Base-by-base conservation (phyloP, 2,329 filamentous ascomycete genomes). In the Trichophyton rubrum region DNA sequence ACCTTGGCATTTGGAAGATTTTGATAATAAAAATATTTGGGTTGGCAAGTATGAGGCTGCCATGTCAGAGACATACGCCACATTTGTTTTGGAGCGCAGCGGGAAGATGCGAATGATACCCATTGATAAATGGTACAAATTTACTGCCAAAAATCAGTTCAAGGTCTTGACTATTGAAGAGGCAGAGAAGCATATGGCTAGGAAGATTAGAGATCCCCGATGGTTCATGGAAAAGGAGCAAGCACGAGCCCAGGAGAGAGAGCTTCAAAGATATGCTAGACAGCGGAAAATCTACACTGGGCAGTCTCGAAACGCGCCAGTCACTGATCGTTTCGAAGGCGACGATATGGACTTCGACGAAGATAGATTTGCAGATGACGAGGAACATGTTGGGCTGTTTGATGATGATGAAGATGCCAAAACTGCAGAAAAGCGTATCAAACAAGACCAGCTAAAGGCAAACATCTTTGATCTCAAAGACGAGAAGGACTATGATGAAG, bases 1-100 rank as follows among this genome's bases (percentile, higher is more conserved):
- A 57, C 93, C 93, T 4, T 99, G 93, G 93, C 91, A 96, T 71
- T 75, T 99, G 40, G 93, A 99, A 71, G 93, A 99, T 72, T 95
- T 91, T 45, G 92, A 99, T 68, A 90, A 90, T 65, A 96, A 92
- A 72, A 92, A 96, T 67, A 88, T 89, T 2, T 97, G 91, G 90
- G 86, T 93, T 38, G 93, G 91, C 51, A 88, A 86, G 61, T 96
- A 97, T 67, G 88, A 97, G 68, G 87, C 88, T 27, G 89, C 90
- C 17, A 80, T 97, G 41, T 96, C 92, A 0, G 86, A 92, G 67
- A 80, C 78, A 1, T 85, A 89, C 58, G 89, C 90, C 58, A 86
- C 95, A 65, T 86, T 95, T 59, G 82, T 92, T 43, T 81, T 89
- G 49, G 86, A 90, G 38, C 82, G 85, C 41, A 81, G 84, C 8